Evolutionary conservation across 179 eudicot genomes (phyloP).

Genomic region (Nepenthes alata): DNA sequence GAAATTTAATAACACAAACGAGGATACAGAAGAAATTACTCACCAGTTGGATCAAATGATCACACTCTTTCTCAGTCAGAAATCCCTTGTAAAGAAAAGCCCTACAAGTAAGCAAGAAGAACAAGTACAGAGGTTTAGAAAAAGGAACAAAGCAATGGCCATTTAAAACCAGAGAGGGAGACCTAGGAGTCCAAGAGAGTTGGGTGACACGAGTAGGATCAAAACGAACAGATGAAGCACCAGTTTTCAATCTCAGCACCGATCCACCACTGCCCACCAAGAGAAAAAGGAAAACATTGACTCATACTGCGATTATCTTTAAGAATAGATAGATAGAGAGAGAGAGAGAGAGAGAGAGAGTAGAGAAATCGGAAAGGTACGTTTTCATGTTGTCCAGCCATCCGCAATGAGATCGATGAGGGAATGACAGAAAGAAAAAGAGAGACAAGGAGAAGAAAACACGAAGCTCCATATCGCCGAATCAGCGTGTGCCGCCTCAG

Average conservation of each 20-base stretch:
- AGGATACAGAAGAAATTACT: constrained; percentile 4
- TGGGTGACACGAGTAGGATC: constrained; percentile 82
- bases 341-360: neutral
- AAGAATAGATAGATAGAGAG: neutral
- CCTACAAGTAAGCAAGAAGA: constrained; percentile 21
- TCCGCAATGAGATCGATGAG: constrained; percentile 20
- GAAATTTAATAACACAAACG: neutral
- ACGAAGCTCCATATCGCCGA: constrained; percentile 13
- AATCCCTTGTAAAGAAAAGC: constrained; percentile 59
- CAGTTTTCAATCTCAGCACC: constrained; percentile 39
- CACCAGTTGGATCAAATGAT: constrained; percentile 74
- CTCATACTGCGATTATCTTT: neutral
- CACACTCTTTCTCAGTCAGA: constrained; percentile 64
- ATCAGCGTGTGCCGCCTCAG: too few species aligned
- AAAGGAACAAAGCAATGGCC: too few species aligned
- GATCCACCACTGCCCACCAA: constrained; percentile 25
- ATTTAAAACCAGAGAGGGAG: neutral
- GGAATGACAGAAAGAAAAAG: constrained; percentile 12
- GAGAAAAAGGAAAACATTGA: neutral
- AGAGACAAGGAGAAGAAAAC: constrained; percentile 14
- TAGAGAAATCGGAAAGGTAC: neutral
- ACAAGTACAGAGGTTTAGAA: too few species aligned
- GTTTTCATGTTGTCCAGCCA: constrained; percentile 15
- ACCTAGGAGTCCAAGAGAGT: constrained; percentile 87
- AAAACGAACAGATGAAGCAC: constrained; percentile 21